Percentiles rank a stretch among this genome's conserved stretches.
These are phyloP conservation scores for Pythium phragmitis DNA, from an alignment of 352 stramenopile genomes.

Conservation along the genomic window DNA sequence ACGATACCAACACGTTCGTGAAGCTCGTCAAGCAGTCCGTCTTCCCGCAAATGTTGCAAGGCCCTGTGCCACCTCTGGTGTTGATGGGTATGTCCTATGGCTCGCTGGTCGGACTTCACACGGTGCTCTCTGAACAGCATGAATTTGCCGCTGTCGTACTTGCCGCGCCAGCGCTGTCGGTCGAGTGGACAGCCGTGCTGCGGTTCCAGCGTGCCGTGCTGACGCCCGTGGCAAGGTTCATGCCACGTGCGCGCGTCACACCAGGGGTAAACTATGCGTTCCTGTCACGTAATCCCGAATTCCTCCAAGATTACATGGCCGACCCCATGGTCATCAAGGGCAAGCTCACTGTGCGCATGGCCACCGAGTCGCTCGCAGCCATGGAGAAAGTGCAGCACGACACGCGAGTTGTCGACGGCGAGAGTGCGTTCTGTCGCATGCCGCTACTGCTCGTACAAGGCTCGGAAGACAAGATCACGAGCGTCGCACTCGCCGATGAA, in stretches of 20 bases:
- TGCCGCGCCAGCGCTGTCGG: constrained; percentile 14
- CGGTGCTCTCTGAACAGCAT: constrained; percentile 24
- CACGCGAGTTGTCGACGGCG: constrained; percentile 7
- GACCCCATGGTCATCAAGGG: constrained; percentile 23
- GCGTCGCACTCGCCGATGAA: constrained; percentile 32
- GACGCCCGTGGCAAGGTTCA: not conserved
- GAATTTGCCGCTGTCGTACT: constrained; percentile 24
- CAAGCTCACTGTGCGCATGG: constrained; percentile 22
- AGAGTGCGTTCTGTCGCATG: constrained; percentile 9
- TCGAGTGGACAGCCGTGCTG: constrained; percentile 22
- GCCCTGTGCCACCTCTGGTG: constrained; percentile 7
- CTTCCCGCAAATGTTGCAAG: constrained; percentile 5
- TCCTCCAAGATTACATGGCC: constrained; percentile 12
- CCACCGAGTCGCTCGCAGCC: constrained; percentile 15
- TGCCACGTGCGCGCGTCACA: constrained; percentile 12
- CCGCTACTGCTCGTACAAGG: constrained; percentile 22
- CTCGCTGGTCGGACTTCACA: constrained; percentile 22
- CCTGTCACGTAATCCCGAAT: constrained; percentile 16
- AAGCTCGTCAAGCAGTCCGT: constrained; percentile 21
- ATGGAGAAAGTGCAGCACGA: constrained; percentile 23
- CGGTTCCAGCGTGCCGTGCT: not conserved
- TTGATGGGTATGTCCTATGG: constrained; percentile 27
- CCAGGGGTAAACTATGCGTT: constrained; percentile 21
- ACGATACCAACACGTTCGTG: constrained; percentile 31
- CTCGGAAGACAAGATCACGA: constrained; percentile 26